Evolutionary conservation across 179 eudicot species (phyloP), one percentile per base, ranked within the genome.

Genomic region (Gypsophila paniculata): DNA sequence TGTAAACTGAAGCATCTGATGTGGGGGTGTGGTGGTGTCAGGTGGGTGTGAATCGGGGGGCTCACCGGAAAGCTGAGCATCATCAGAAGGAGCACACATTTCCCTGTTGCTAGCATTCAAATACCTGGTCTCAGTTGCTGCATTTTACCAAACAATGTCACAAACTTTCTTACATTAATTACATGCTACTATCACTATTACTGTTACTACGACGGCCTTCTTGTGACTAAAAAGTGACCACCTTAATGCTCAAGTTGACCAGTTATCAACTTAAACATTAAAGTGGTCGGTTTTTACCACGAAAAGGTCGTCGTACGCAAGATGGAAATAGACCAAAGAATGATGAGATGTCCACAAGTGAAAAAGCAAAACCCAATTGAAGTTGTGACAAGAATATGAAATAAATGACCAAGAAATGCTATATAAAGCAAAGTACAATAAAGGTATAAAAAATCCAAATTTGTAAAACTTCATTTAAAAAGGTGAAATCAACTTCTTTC

Each of bases 81-180:
- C 97, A 75, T 85, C 96, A 75, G 80, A 84, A 11, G 90, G 96
- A 57, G 83, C 96, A 78, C 89, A 86, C 97, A 93, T 84, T 79
- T 91, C 98, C 34, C 97, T 81, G 68, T 86, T 93, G 82, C 98
- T 93, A 42, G 97, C 96, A 81, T 93, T 91, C 39, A 91, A 81
- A 69, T 89, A 91, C 58, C 97, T 82, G 9, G 88, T 91, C 82
- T 93, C 98, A 18, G 97, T 86, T 54, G 91, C 98, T 93, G 88
- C 81, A 88, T 60, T 60, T 14, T 34, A 8, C 73, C 46, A 42
- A 38, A 65, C 34, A 3, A 36, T 17, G 14, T 55, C 38, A 17
- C 5, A 26, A 38, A 5, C 1, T 39, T 39, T 38, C 49, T 36
- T n/a, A 58, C 2, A 17, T n/a, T n/a, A n/a, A n/a, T n/a, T n/a